Evolutionary conservation across 495 filamentous ascomycete genomes (phyloP).

Genomic region (Hyphodiscus hymeniophilus): DNA sequence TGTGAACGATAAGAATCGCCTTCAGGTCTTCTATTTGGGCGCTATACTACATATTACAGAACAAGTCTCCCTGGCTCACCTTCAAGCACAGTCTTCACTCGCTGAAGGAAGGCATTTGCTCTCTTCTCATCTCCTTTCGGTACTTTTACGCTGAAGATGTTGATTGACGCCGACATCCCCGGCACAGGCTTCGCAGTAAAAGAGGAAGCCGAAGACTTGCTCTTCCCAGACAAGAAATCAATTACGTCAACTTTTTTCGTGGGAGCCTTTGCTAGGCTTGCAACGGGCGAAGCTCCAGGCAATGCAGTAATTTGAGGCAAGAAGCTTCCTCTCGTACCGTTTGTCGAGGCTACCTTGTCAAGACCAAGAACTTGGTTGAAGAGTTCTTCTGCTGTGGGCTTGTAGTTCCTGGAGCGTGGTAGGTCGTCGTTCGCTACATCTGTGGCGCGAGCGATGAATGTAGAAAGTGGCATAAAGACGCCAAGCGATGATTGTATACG

Average conservation of each 20-base stretch:
- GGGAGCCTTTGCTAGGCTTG: conserved; percentile 16
- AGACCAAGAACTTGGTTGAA: conserved; percentile 83
- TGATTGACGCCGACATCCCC: conserved; percentile 41
- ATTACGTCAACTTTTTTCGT: conserved; percentile 53
- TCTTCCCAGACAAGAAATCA: conserved; percentile 58
- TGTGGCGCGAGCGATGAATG: conserved; percentile 76
- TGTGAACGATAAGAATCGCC: too few species aligned
- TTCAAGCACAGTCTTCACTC: conserved; percentile 75
- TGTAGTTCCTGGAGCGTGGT: conserved; percentile 50
- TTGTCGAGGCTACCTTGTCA: conserved; percentile 39
- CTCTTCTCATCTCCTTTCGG: conserved; percentile 70
- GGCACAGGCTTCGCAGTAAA: conserved; percentile 19
- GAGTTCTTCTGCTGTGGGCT: conserved; percentile 68
- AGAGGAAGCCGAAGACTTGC: conserved; percentile 19
- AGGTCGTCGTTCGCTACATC: conserved; percentile 80
- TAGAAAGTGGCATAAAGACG: conserved; percentile 73
- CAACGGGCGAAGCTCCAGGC: conserved; percentile 31
- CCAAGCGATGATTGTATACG: conserved; percentile 67
- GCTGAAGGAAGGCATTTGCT: conserved; percentile 71
- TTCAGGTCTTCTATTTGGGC: neutral
- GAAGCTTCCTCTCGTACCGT: conserved; percentile 51
- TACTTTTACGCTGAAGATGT: conserved; percentile 74
- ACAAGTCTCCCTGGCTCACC: conserved; percentile 74
- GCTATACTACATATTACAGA: conserved; percentile 29
- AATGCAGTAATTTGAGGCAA: conserved; percentile 62